Evolutionary conservation across 2,329 filamentous ascomycete species (phyloP).

Genomic region (Fonsecaea multimorphosa): DNA sequence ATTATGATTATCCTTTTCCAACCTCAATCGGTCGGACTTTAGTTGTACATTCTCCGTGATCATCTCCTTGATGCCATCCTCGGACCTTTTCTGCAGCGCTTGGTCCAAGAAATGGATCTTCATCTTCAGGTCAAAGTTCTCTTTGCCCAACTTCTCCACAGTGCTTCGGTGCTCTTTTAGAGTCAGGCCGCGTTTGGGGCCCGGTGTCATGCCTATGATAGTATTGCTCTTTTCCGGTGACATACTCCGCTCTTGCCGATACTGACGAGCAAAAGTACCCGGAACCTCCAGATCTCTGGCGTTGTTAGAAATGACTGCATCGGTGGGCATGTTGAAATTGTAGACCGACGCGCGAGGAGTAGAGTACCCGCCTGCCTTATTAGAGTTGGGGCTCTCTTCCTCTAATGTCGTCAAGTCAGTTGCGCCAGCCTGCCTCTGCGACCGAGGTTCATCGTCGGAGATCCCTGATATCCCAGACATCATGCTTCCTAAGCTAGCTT

Average conservation of each 20-base stretch:
- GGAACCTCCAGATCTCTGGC: slow-evolving; percentile 90
- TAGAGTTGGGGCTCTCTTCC: slow-evolving; percentile 57
- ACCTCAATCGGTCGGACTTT: slow-evolving; percentile 84
- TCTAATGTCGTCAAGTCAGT: slow-evolving; percentile 62
- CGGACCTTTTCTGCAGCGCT: slow-evolving; percentile 87
- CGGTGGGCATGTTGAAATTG: slow-evolving; percentile 71
- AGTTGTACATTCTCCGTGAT: slow-evolving; percentile 96
- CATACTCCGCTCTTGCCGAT: slow-evolving; percentile 72
- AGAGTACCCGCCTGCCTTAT: slow-evolving; percentile 57
- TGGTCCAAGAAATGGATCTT: slow-evolving; percentile 98
- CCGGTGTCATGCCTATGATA: slow-evolving; percentile 53
- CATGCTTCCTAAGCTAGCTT: slow-evolving; percentile 89
- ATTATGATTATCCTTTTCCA: slow-evolving; percentile 88
- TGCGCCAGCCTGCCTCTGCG: slow-evolving; percentile 52
- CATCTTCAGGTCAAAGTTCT: slow-evolving; percentile 97
- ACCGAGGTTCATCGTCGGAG: slow-evolving; percentile 56
- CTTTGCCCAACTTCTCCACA: slow-evolving; percentile 93
- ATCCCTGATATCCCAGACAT: slow-evolving; percentile 70
- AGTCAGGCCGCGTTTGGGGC: slow-evolving; percentile 71
- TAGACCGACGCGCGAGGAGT: slow-evolving; percentile 71
- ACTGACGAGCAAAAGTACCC: slow-evolving; percentile 84
- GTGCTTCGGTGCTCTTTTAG: slow-evolving; percentile 97
- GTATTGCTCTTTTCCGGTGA: slow-evolving; percentile 63
- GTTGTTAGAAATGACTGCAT: slow-evolving; percentile 86
- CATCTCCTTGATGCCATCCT: slow-evolving; percentile 97